Percentiles rank a stretch among this genome's conserved stretches.
phyloP scores from a whole-genome alignment of 805 yeast species.

The Naumovozyma baii region DNA sequence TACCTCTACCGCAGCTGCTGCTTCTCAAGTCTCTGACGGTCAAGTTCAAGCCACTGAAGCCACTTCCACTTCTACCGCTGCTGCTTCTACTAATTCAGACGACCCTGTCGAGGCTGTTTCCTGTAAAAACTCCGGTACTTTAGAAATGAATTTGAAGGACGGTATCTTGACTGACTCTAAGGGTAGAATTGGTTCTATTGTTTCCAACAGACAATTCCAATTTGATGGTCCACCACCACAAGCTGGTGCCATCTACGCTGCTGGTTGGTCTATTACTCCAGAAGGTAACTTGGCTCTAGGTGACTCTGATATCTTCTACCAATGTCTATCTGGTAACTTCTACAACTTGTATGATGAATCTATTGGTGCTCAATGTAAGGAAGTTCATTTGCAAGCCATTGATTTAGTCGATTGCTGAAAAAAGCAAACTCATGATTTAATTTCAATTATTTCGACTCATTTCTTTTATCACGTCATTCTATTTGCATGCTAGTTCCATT shows the following conservation, averaged over 20 bases:
- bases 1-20: too few species aligned
- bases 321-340: conserved; percentile 55
- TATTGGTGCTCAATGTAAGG: conserved; percentile 45
- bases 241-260: conserved; percentile 51
- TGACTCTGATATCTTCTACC: conserved; percentile 44
- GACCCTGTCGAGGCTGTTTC: conserved; percentile 25
- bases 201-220: conserved; percentile 63
- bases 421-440: conserved; percentile 2
- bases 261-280: conserved; percentile 44
- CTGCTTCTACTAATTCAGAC: conserved; percentile 15
- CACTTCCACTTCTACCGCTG: conserved; percentile 14
- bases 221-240: conserved; percentile 68
- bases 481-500: too few species aligned
- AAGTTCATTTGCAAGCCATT: conserved; percentile 44
- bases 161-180: conserved; percentile 41
- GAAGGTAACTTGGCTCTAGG: conserved; percentile 52
- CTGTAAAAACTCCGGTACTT: conserved; percentile 35
- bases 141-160: conserved; percentile 39
- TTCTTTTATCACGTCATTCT: too few species aligned
- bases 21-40: conserved; percentile 36
- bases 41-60: conserved; percentile 29
- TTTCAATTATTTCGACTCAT: too few species aligned
- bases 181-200: conserved; percentile 59
- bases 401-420: conserved; percentile 36
- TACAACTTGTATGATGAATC: conserved; percentile 54